A percentile compares a stretch with the other conserved stretches of the same genome.
Evolutionary conservation across 2,329 filamentous ascomycete species (phyloP).

Genomic region (Domatiomyces catenatus): DNA sequence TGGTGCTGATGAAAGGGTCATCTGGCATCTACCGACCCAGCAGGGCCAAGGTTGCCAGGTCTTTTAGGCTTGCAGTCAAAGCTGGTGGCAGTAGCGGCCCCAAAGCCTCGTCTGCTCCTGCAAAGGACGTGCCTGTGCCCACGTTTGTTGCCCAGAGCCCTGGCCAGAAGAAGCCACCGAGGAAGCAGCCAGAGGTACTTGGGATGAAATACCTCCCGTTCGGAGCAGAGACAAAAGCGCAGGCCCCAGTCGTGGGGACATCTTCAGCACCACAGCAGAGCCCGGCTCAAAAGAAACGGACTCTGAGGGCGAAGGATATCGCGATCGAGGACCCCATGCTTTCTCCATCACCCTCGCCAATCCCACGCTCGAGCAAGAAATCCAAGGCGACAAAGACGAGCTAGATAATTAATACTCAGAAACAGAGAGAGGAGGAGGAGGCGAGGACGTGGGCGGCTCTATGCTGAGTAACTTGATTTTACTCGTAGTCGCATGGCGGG

Average conservation of each 20-base stretch:
- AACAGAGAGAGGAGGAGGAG: no score
- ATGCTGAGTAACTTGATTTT: no score
- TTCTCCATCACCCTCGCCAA: background rate
- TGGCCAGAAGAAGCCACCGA: constrained; percentile 22
- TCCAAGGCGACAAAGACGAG: background rate
- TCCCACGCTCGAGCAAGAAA: background rate
- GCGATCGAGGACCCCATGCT: background rate
- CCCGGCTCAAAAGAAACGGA: background rate
- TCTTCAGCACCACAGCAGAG: background rate
- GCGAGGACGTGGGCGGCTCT: no score
- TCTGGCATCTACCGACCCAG: constrained; percentile 16
- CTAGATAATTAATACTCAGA: background rate
- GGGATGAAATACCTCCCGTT: constrained; percentile 32
- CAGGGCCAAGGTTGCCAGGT: constrained; percentile 9
- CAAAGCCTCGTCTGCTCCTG: background rate
- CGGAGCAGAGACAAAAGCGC: constrained; percentile 14
- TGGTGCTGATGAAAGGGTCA: constrained; percentile 20
- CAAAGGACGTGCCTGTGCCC: no score
- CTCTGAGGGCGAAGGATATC: background rate
- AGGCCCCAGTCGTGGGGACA: background rate
- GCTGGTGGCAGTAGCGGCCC: background rate
- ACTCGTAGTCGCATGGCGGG: no score
- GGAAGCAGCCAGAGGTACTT: constrained; percentile 27
- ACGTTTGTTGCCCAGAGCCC: constrained; percentile 4
- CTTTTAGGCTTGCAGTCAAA: constrained; percentile 12